Conservation (phyloP, 2,329 filamentous ascomycete species). For the Aureobasidium sp. region DNA sequence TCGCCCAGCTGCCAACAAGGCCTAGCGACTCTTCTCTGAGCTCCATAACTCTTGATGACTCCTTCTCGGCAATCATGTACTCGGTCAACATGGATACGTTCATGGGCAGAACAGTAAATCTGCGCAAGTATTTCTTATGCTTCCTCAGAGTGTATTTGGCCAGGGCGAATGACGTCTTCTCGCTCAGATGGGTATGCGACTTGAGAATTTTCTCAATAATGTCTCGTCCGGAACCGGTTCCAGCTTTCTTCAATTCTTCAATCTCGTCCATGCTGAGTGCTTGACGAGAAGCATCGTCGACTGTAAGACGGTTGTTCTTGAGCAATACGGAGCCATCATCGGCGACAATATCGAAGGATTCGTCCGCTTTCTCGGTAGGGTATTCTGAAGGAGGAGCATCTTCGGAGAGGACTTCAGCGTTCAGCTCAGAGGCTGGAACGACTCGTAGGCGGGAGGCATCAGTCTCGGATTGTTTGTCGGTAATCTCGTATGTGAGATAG, state of each 20-base stretch:
- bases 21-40: constrained; percentile 77
- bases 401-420: constrained; percentile 65
- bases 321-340: constrained; percentile 44
- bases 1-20: constrained; percentile 79
- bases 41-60: constrained; percentile 74
- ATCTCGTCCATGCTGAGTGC: constrained; percentile 66
- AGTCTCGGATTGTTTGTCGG: constrained; percentile 57
- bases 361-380: constrained; percentile 17
- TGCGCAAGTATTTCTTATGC: constrained; percentile 82
- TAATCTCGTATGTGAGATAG: constrained; percentile 83
- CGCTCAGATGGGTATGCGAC: constrained; percentile 80
- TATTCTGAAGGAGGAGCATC: constrained; percentile 35
- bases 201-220: constrained; percentile 88
- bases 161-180: constrained; percentile 89
- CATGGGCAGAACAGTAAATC: constrained; percentile 78
- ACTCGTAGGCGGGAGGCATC: constrained; percentile 64
- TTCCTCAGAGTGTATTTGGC: constrained; percentile 96
- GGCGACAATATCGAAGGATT: constrained; percentile 40
- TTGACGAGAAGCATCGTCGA: constrained; percentile 62
- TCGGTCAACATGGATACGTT: constrained; percentile 70
- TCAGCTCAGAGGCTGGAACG: constrained; percentile 72
- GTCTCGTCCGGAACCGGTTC: constrained; percentile 72
- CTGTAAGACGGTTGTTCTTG: constrained; percentile 57
- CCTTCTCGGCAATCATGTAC: constrained; percentile 73
- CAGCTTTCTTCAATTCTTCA: constrained; percentile 63